Conservation (phyloP, 1,139 yeast genomes). For the Sugiyamaella neomexicana region DNA sequence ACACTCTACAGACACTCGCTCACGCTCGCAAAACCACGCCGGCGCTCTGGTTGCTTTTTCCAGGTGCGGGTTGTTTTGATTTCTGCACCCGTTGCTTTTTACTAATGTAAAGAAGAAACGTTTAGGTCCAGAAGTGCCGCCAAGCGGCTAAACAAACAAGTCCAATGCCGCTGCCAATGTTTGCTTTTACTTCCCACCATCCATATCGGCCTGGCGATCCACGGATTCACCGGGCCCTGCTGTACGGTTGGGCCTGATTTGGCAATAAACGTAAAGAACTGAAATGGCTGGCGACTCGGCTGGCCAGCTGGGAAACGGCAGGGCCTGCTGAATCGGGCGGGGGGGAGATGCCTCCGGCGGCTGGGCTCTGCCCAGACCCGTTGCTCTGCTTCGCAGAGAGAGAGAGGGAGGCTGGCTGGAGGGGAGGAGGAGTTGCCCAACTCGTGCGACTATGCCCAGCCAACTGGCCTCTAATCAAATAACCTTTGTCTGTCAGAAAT, state of each 20-base stretch:
- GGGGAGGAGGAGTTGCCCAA: too few species aligned
- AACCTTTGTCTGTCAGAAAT: background rate
- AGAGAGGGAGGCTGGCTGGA: too few species aligned
- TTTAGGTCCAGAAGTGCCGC: background rate
- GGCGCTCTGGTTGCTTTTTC: background rate
- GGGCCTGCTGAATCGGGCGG: too few species aligned
- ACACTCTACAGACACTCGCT: too few species aligned
- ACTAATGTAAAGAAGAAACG: background rate
- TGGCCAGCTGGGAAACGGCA: too few species aligned
- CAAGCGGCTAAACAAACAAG: background rate
- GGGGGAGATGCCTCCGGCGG: too few species aligned
- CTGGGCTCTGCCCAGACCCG: too few species aligned
- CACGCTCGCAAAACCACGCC: too few species aligned
- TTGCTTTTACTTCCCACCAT: background rate
- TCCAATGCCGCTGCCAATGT: background rate
- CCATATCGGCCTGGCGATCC: background rate
- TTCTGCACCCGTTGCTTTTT: background rate
- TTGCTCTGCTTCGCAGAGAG: too few species aligned
- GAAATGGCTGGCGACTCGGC: too few species aligned
- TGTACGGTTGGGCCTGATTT: background rate
- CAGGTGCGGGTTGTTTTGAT: background rate
- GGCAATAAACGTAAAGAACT: background rate
- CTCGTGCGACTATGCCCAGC: too few species aligned
- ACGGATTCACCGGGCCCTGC: background rate
- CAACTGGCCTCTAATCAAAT: background rate